Evolutionary conservation across 306 rosid species (phyloP), one percentile per base, ranked within the genome.

Genomic region (Urtica urens): DNA sequence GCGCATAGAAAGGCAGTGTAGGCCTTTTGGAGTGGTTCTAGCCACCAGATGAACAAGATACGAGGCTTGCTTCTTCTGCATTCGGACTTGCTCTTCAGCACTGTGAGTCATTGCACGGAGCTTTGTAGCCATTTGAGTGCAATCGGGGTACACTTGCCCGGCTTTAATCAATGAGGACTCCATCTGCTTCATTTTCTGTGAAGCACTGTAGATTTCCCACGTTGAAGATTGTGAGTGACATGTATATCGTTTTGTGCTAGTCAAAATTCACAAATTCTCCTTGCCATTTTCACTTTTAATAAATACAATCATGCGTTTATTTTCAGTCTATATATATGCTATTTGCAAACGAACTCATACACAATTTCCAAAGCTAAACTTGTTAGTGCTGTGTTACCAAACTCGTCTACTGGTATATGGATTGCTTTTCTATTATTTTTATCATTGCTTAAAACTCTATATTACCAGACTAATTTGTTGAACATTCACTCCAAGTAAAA

Each of bases 1-100:
- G 30, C 57, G 79, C 96, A 92, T 82, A 24, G 96, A 78, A 59
- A 92, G 94, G 72, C 99, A 92, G 64, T 92, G 99, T 50, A 86
- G 78, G 29, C 94, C 96, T 66, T 80, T 92, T 0, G 86, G 73
- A 42, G 88, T 74, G 33, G 93, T 92, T 64, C 93, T 79, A 60
- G 86, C 79, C 58, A 96, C 94, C 35, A 92, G 86, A 72, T 68
- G 72, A 68, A 71, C 64, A 56, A 85, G 93, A 80, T 49, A 66
- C 40, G 69, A 9, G 61, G 65, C 78, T 72, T 86, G 75, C 43
- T 66, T 58, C 65, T 46, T 76, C 60, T 80, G 81, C 28, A 70
- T 27, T 53, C 50, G 75, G 65, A 78, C 68, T 72, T 79, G 88
- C 60, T 68, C 78, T 80, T 92, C 93, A 21, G 94, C 66, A 45